A percentile compares a stretch with the other conserved stretches of the same genome.
These are phyloP conservation scores for Dentipellis fragilis DNA, from an alignment of 768 basidiomycete species.

Conservation along the genomic window DNA sequence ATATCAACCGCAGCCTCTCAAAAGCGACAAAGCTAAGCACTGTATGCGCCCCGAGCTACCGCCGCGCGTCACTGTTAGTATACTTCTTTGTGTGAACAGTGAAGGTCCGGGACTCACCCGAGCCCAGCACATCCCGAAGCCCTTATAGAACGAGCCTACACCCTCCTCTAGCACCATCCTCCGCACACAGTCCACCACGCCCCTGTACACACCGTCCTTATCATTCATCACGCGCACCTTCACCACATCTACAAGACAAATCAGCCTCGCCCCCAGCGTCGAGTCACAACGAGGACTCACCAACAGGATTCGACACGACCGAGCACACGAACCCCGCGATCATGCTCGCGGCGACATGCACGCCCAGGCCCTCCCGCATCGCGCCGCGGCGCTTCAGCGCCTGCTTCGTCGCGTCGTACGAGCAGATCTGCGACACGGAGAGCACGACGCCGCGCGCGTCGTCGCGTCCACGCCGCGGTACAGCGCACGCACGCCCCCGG, in stretches of 20 bases:
- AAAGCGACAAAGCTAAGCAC: slow-evolving; percentile 26
- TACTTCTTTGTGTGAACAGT: background rate
- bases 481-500: slow-evolving; percentile 16
- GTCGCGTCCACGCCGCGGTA: slow-evolving; percentile 26
- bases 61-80: background rate
- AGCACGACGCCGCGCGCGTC: slow-evolving; percentile 24
- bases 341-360: slow-evolving; percentile 24
- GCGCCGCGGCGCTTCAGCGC: slow-evolving; percentile 19
- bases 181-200: slow-evolving; percentile 22
- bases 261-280: background rate
- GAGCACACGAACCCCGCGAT: slow-evolving; percentile 28
- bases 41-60: slow-evolving; percentile 26
- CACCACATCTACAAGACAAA: slow-evolving; percentile 20
- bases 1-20: slow-evolving; percentile 21
- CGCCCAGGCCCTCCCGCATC: slow-evolving; percentile 24
- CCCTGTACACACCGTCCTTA: slow-evolving; percentile 20
- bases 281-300: slow-evolving; percentile 10
- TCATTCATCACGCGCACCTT: slow-evolving; percentile 30
- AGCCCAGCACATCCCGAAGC: slow-evolving; percentile 32
- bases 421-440: slow-evolving; percentile 25
- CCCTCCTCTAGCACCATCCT: slow-evolving; percentile 22
- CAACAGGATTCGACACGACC: slow-evolving; percentile 26
- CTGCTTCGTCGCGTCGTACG: slow-evolving; percentile 29
- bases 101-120: slow-evolving; percentile 16
- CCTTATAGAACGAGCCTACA: slow-evolving; percentile 25